Base-by-base conservation (phyloP, 768 basidiomycete genomes). In the Tephrocybe rancida region DNA sequence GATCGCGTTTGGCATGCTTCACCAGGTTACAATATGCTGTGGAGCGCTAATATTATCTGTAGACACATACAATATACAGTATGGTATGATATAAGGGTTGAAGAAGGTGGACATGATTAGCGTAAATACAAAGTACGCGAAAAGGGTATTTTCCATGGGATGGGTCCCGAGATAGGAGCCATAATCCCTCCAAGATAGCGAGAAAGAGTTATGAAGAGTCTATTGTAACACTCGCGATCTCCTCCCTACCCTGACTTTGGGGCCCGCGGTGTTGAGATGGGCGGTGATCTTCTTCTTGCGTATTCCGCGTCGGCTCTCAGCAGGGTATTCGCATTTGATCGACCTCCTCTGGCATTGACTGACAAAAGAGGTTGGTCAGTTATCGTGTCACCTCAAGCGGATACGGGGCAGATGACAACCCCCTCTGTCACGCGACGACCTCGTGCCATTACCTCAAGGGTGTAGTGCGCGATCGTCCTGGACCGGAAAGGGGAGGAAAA, bases 341-440 rank as follows among this genome's bases (percentile, higher is more conserved):
- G 81, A 80, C 22, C 88, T 83, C 37, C 86, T 78, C 46, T 81
- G 81, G 63, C 88, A 90, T 73, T 90, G 88, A 67, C 88, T 90
- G 64, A 54, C 58, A 62, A 59, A 50, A 56, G 56, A 26, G 39
- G 42, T 52, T 35, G 35, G 53, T 61, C 27, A 55, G 43, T 45
- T 22, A 16, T 18, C 47, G 35, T 27, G 55, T 56, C 51, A 42
- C 14, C 35, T 29, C 26, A 44, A 32, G 43, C 11, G 25, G 14
- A 48, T 27, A 21, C 14, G 46, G 53, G 30, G 24, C 43, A 55
- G 19, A 38, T 44, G 56, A 57, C 54, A 46, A 29, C 42, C 32
- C 25, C 27, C 48, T 46, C 44, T 47, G 47, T 49, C 45, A 52
- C 41, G 39, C 43, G 55, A 44, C 21, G 46, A 34, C 48, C 52